Percentiles rank a stretch among this genome's conserved stretches.
Evolutionary conservation across 83 land plant species (phyloP).

Genomic region (Diphasiastrum complanatum): DNA sequence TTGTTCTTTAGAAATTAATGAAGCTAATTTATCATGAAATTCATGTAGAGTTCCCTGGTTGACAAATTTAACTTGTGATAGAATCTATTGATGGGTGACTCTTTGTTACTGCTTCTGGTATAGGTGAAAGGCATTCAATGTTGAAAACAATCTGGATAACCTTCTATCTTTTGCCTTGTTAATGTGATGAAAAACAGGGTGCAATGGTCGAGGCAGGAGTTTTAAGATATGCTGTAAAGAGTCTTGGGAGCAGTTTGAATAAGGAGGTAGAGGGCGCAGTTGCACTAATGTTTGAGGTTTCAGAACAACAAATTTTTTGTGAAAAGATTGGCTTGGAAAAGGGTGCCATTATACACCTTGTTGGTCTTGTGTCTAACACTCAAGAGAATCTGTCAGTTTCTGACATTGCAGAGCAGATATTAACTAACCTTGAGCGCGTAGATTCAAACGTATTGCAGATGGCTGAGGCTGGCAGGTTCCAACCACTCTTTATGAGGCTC

Average conservation of each 20-base stretch:
- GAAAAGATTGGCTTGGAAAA: slow-evolving; percentile 38
- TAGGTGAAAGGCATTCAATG: too few relatives aligned
- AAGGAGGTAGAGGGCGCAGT: slow-evolving; percentile 49
- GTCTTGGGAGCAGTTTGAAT: slow-evolving; percentile 42
- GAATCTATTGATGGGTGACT: too few relatives aligned
- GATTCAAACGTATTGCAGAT: slow-evolving; percentile 36
- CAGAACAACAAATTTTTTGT: slow-evolving; percentile 26
- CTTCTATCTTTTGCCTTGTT: too few relatives aligned
- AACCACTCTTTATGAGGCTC: slow-evolving; percentile 37
- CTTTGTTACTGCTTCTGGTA: too few relatives aligned
- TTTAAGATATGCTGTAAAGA: slow-evolving; percentile 37
- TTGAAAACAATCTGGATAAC: too few relatives aligned
- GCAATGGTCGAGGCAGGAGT: slow-evolving; percentile 49
- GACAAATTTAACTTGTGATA: too few relatives aligned
- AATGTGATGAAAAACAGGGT: too few relatives aligned
- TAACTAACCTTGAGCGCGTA: slow-evolving; percentile 29
- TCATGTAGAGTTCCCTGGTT: too few relatives aligned
- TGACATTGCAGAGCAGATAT: slow-evolving; percentile 41
- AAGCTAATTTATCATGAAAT: too few relatives aligned
- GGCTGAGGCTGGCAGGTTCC: slow-evolving; percentile 45
- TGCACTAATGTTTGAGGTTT: slow-evolving; percentile 43
- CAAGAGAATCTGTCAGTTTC: slow-evolving; percentile 37
- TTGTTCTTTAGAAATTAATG: too few relatives aligned
- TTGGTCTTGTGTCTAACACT: slow-evolving; percentile 33
- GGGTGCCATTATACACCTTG: slow-evolving; percentile 45